Percentiles rank a stretch among this genome's conserved stretches.
These are phyloP conservation scores for Huiozyma naganishii DNA, from an alignment of 805 yeast genomes.

Conservation along the genomic window DNA sequence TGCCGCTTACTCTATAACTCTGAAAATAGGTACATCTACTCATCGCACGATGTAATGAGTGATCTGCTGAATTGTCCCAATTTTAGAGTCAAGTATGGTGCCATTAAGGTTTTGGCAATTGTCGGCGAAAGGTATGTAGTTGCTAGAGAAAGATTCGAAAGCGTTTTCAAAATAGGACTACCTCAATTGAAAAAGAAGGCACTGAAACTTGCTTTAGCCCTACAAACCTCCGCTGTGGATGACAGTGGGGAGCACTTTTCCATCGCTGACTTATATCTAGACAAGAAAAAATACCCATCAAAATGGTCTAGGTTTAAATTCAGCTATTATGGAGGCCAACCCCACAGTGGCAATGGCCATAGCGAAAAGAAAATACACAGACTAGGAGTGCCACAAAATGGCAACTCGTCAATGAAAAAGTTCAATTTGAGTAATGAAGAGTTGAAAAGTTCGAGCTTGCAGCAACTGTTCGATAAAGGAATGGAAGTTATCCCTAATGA, in stretches of 20 bases:
- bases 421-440: constrained; percentile 46
- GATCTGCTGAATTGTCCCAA: constrained; percentile 50
- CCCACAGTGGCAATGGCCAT: constrained; percentile 5
- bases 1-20: constrained; percentile 57
- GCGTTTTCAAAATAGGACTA: constrained; percentile 15
- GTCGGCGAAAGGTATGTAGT: constrained; percentile 51
- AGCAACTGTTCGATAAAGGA: constrained; percentile 57
- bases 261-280: constrained; percentile 37
- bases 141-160: constrained; percentile 22
- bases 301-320: constrained; percentile 48
- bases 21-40: constrained; percentile 53
- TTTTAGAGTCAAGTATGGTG: constrained; percentile 45
- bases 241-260: constrained; percentile 33
- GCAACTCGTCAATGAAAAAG: constrained; percentile 29
- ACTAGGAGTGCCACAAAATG: not conserved
- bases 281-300: constrained; percentile 37
- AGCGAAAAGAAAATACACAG: constrained; percentile 17
- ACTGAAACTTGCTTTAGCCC: constrained; percentile 41
- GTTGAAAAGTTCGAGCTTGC: constrained; percentile 41
- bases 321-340: constrained; percentile 32
- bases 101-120: constrained; percentile 49
- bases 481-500: constrained; percentile 46
- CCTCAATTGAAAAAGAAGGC: constrained; percentile 35
- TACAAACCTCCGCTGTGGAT: constrained; percentile 39
- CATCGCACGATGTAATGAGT: constrained; percentile 52